Evolutionary conservation across 1,284 basidiomycete species (phyloP).

Genomic region (Tylopilus sp.): DNA sequence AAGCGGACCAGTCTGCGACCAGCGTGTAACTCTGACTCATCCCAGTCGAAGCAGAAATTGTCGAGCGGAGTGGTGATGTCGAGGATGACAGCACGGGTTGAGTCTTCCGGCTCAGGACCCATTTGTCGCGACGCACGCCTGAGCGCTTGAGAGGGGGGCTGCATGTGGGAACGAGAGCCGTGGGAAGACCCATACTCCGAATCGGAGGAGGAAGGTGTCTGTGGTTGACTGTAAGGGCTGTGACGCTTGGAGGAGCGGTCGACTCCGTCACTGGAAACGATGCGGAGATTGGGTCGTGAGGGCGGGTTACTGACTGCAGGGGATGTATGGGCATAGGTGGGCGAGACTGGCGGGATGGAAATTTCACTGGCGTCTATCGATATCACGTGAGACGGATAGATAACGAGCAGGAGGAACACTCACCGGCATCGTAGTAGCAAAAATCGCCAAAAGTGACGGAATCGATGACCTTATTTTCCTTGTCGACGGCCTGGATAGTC

Average conservation of each 20-base stretch:
- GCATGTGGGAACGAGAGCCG: constrained; percentile 9
- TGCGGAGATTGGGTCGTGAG: constrained; percentile 5
- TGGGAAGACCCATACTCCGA: constrained; percentile 24
- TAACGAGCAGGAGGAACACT: constrained; percentile 8
- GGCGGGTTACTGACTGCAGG: constrained; percentile 1
- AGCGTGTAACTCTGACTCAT: constrained; percentile 49
- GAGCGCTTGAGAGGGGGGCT: constrained; percentile 14
- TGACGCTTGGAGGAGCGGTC: constrained; percentile 26
- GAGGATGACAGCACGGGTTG: constrained; percentile 51
- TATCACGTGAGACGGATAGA: not conserved
- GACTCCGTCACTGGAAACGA: constrained; percentile 5
- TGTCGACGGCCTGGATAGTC: constrained; percentile 60
- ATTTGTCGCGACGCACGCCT: constrained; percentile 26
- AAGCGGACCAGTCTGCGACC: constrained; percentile 74
- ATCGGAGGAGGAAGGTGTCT: constrained; percentile 30
- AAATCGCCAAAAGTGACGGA: constrained; percentile 68
- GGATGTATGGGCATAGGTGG: constrained; percentile 1
- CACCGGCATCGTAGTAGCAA: constrained; percentile 55
- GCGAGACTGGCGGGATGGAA: not conserved
- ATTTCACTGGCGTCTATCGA: constrained; percentile 7
- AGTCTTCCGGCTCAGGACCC: constrained; percentile 28
- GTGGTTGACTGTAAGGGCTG: constrained; percentile 34
- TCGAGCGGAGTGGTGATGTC: constrained; percentile 55
- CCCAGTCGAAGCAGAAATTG: constrained; percentile 52
- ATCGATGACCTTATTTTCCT: constrained; percentile 52